These are phyloP conservation scores for Fusarium caatingaense DNA, from an alignment of 2,329 filamentous ascomycete genomes.

Conservation along the genomic window DNA sequence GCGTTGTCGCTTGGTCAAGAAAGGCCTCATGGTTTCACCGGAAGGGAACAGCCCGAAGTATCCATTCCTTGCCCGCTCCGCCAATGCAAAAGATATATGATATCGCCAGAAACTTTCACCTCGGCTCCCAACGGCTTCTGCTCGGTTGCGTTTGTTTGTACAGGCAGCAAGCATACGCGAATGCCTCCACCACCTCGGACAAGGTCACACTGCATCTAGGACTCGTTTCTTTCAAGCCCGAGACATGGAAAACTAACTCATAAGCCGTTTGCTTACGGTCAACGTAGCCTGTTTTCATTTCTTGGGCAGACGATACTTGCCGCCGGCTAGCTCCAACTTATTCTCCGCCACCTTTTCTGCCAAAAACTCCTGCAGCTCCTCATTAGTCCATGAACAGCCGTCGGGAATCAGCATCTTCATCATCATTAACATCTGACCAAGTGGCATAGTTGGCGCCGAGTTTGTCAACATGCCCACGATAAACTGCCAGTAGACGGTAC, in stretches of 20 bases:
- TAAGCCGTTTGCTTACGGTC: constrained; percentile 1
- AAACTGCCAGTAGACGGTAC: constrained; percentile 86
- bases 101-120: background rate
- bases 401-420: constrained; percentile 90
- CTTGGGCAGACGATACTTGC: constrained; percentile 75
- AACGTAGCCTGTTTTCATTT: constrained; percentile 55
- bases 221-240: constrained; percentile 20
- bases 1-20: background rate
- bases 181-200: constrained; percentile 20
- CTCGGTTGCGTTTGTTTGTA: constrained; percentile 19
- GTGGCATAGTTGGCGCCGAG: constrained; percentile 81
- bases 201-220: constrained; percentile 31
- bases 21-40: background rate
- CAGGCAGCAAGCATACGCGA: constrained; percentile 8
- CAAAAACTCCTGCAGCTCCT: constrained; percentile 86
- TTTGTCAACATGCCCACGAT: constrained; percentile 97
- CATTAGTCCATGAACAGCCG: constrained; percentile 89
- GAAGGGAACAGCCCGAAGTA: constrained; percentile 1
- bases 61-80: background rate
- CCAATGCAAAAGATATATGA: constrained; percentile 4
- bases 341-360: constrained; percentile 79
- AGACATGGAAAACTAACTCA: constrained; percentile 7
- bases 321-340: constrained; percentile 75
- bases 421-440: constrained; percentile 90
- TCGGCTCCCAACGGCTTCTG: constrained; percentile 6